Base-by-base conservation (phyloP, 2,329 filamentous ascomycete genomes). In the Chaetomium olivaceum region DNA sequence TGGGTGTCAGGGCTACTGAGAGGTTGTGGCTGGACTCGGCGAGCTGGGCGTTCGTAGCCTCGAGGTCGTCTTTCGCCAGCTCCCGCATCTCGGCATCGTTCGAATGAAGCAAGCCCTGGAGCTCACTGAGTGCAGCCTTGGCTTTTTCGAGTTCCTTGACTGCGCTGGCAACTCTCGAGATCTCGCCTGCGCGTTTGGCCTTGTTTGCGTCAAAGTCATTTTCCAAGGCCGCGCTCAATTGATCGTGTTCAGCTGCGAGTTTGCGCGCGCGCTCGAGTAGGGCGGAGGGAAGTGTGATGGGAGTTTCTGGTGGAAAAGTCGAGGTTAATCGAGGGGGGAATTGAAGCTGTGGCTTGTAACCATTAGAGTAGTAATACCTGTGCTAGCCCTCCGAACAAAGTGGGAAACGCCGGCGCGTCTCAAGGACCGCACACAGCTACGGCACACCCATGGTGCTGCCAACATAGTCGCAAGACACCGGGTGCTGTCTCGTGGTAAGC, bases 1-100 rank as follows among this genome's bases (percentile, higher is more conserved):
- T 87, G 0, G 95, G 95, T 19, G 96, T 91, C 61, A 99, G 84
- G 55, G 91, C 88, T 25, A 85, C 87, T 29, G 92, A 92, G 52
- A 99, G 84, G 43, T 85, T 86, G 46, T 83, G 83, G 0, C 88
- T 87, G 29, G 96, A 84, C 0, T 79, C 75, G 2, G 84, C 82
- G 27, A 97, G 83, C 65, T 85, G 81, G 6, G 82, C 78, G 19
- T 83, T 80, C 12, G 91, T 92, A 2, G 83, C 77, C n/a, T 81
- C 80, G 9, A 98, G 83, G 75, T 99, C 95, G 69, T 96, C 92
- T n/a, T 84, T 80, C 12, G 96, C 88, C 61, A 99, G 83, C 9
- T 88, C 82, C 12, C 89, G 87, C 61, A 99, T 85, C 77, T 98
- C 95, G 58, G 79, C 77, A 68, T 90, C 86, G 29, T 81, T 80